These are phyloP conservation scores for Erythrophleum ivorense DNA, from an alignment of 331 rosid species.

Conservation along the genomic window DNA sequence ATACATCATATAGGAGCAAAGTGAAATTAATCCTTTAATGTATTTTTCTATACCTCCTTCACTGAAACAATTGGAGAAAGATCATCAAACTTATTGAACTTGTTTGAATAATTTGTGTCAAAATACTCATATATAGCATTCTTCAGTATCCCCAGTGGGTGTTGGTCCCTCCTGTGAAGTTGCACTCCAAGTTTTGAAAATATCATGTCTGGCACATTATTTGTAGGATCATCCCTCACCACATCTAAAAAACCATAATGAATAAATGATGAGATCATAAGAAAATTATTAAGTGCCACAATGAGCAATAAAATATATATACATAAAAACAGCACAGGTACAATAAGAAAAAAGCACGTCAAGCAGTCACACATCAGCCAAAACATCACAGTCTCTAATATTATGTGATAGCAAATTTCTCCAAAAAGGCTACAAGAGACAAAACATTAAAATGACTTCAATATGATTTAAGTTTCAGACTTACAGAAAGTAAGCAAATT, in stretches of 20 bases:
- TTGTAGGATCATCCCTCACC: conserved; percentile 89
- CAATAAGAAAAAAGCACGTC: conserved; percentile 9
- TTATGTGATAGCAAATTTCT: neutral
- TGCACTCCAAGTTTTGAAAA: conserved; percentile 91
- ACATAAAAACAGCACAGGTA: conserved; percentile 17
- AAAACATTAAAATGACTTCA: conserved; percentile 25
- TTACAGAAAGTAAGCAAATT: neutral
- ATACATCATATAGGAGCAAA: conserved; percentile 23
- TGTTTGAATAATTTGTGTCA: conserved; percentile 71
- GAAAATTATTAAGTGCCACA: conserved; percentile 19
- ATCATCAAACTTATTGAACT: conserved; percentile 84
- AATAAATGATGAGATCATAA: conserved; percentile 3
- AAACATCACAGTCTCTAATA: conserved; percentile 6
- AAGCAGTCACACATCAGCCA: conserved; percentile 1
- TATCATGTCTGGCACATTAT: conserved; percentile 88
- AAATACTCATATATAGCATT: conserved; percentile 83
- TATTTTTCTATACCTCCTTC: conserved; percentile 64
- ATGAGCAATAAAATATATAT: neutral
- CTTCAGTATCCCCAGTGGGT: conserved; percentile 91
- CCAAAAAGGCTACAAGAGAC: neutral
- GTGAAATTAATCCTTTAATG: conserved; percentile 9
- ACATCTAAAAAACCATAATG: conserved; percentile 65
- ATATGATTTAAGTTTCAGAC: conserved; percentile 26
- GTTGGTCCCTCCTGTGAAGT: conserved; percentile 91
- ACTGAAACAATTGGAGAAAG: conserved; percentile 82